phyloP scores from a whole-genome alignment of 1,284 basidiomycete species.

The Leccinum solheimii region DNA sequence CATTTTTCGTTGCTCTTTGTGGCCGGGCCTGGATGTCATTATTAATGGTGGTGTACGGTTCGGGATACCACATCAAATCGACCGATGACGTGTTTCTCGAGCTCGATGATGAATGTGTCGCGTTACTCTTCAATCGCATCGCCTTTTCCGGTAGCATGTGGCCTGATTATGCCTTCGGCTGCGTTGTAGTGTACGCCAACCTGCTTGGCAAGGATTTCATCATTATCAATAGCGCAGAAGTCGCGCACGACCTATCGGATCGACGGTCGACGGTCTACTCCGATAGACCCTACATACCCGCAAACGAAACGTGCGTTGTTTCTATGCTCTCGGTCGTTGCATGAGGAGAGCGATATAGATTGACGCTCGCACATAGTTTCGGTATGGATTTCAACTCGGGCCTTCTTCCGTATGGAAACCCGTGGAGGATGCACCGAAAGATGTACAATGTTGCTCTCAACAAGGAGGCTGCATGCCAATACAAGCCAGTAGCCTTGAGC shows the following conservation, averaged over 20 bases:
- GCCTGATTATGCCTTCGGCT: conserved; percentile 59
- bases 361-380: conserved; percentile 23
- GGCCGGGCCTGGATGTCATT: too few species aligned
- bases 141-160: conserved; percentile 65
- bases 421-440: conserved; percentile 29
- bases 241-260: conserved; percentile 43
- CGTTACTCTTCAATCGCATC: conserved; percentile 59
- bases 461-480: conserved; percentile 14
- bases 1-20: neutral
- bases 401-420: conserved; percentile 27
- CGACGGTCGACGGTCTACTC: conserved; percentile 44
- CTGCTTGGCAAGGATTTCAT: conserved; percentile 40
- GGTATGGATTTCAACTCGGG: conserved; percentile 33
- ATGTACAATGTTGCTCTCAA: conserved; percentile 22
- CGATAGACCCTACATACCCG: conserved; percentile 35
- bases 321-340: neutral
- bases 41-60: too few species aligned
- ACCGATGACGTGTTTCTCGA: conserved; percentile 56
- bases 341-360: neutral
- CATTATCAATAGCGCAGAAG: conserved; percentile 40
- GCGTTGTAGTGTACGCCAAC: conserved; percentile 38
- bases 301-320: conserved; percentile 22
- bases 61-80: conserved; percentile 51
- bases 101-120: conserved; percentile 62
- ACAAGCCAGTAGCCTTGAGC: conserved; percentile 17